A percentile compares a stretch with the other conserved stretches of the same genome.
phyloP scores from a whole-genome alignment of 805 yeast species.

The Candida saitoana region DNA sequence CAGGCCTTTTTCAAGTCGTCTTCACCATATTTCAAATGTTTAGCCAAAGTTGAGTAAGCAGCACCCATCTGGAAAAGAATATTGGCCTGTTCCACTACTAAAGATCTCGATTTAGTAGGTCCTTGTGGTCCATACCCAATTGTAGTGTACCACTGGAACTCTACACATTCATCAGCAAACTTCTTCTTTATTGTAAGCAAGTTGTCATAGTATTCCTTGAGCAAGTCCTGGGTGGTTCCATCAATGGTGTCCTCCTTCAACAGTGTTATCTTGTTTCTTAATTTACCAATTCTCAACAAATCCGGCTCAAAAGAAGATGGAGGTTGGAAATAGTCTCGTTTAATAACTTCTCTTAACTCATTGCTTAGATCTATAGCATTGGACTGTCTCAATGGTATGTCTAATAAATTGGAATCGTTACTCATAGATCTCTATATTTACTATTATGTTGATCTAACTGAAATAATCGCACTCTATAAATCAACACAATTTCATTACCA shows the following conservation, averaged over 20 bases:
- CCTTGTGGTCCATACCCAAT: constrained; percentile 53
- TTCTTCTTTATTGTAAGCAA: constrained; percentile 45
- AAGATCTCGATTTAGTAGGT: constrained; percentile 43
- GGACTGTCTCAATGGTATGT: constrained; percentile 50
- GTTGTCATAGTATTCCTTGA: constrained; percentile 46
- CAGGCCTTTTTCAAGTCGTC: constrained; percentile 53
- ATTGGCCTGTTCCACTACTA: constrained; percentile 59
- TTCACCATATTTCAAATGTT: constrained; percentile 45
- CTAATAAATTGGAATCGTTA: constrained; percentile 38
- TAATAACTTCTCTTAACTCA: constrained; percentile 41
- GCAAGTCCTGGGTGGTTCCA: constrained; percentile 28
- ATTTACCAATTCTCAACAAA: constrained; percentile 29
- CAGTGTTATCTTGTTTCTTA: constrained; percentile 41
- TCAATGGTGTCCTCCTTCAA: constrained; percentile 24
- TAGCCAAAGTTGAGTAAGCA: constrained; percentile 54
- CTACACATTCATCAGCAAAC: constrained; percentile 59
- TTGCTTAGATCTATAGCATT: constrained; percentile 36
- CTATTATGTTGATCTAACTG: neutral
- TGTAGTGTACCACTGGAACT: constrained; percentile 72
- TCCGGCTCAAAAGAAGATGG: constrained; percentile 31
- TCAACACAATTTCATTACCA: neutral
- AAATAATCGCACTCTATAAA: neutral
- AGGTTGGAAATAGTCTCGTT: constrained; percentile 42
- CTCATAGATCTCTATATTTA: neutral
- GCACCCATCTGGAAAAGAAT: constrained; percentile 68